A percentile compares a stretch with the other conserved stretches of the same genome.
Evolutionary conservation across 1,139 yeast genomes (phyloP).

Genomic region (Yamadazyma sp.): DNA sequence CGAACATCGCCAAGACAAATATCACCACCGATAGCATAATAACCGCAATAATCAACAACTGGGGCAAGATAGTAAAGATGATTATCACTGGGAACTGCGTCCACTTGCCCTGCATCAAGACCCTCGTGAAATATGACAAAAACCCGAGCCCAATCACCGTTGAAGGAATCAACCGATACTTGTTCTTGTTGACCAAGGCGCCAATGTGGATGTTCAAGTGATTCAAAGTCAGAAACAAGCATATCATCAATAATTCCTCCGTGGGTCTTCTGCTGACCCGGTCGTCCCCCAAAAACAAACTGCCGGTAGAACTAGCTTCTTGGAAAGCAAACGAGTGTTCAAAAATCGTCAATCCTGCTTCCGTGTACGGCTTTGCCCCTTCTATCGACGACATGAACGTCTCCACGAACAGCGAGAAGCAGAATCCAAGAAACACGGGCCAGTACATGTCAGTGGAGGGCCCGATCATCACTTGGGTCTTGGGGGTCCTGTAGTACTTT

Average conservation of each 20-base stretch:
- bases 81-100: slow-evolving; percentile 54
- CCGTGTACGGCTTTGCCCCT: slow-evolving; percentile 60
- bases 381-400: slow-evolving; percentile 63
- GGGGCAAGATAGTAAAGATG: slow-evolving; percentile 60
- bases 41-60: slow-evolving; percentile 50
- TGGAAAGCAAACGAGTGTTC: slow-evolving; percentile 76
- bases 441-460: slow-evolving; percentile 61
- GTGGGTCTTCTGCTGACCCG: slow-evolving; percentile 41
- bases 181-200: slow-evolving; percentile 51
- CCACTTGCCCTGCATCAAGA: slow-evolving; percentile 28
- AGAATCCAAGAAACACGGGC: slow-evolving; percentile 61
- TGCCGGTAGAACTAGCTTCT: slow-evolving; percentile 55
- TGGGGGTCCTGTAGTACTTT: slow-evolving; percentile 37
- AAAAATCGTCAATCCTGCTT: slow-evolving; percentile 69
- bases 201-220: slow-evolving; percentile 62
- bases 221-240: slow-evolving; percentile 51
- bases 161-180: slow-evolving; percentile 63
- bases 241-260: slow-evolving; percentile 51
- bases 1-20: slow-evolving; percentile 54
- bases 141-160: slow-evolving; percentile 54
- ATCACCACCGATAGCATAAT: slow-evolving; percentile 52
- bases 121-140: slow-evolving; percentile 45
- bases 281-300: slow-evolving; percentile 27
- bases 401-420: slow-evolving; percentile 68
- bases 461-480: slow-evolving; percentile 38